Conservation (phyloP, 306 rosid genomes). For the Malus orientalis region DNA sequence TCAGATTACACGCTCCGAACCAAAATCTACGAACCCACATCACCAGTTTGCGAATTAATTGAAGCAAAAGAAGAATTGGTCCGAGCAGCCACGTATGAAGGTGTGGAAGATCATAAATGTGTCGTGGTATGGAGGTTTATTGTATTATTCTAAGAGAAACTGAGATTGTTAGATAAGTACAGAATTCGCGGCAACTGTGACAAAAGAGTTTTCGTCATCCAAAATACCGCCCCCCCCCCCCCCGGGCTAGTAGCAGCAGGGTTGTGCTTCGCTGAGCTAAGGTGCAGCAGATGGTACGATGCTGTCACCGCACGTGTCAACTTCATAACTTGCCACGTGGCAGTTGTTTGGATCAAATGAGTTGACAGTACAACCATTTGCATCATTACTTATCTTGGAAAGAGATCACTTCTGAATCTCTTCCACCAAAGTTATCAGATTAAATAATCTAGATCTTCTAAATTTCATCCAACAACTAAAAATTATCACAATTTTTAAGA, state of each 20-base stretch:
- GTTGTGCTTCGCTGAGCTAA: neutral
- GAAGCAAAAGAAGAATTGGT: slow-evolving; percentile 9
- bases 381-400: too few species aligned
- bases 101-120: neutral
- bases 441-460: rapidly evolving
- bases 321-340: neutral
- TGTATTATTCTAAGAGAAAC: neutral
- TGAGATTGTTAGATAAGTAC: slow-evolving; percentile 17
- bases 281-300: neutral
- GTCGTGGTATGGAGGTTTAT: slow-evolving; percentile 20
- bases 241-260: neutral
- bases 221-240: too few species aligned
- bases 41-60: slow-evolving; percentile 13
- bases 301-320: neutral
- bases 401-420: too few species aligned
- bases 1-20: slow-evolving; percentile 9
- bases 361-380: too few species aligned
- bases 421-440: rapidly evolving
- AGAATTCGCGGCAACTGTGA: neutral
- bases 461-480: too few species aligned
- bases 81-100: neutral
- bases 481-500: too few species aligned
- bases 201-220: neutral
- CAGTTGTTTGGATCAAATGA: neutral
- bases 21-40: slow-evolving; percentile 23